Conservation (phyloP, 768 basidiomycete species). For the Mycena vitilis region DNA sequence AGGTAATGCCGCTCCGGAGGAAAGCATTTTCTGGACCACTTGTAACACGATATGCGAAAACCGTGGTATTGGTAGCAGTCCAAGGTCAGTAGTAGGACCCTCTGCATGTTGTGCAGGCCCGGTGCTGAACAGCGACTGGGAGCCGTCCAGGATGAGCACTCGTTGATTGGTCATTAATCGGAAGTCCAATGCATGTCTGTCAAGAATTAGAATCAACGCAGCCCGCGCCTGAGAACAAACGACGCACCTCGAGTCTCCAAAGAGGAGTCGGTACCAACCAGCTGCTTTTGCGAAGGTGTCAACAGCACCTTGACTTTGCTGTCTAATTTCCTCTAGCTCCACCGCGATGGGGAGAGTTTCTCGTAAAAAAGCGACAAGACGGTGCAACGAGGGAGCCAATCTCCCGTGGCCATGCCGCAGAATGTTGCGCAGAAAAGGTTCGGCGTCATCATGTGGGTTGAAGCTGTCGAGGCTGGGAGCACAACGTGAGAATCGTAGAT, state of each 20-base stretch:
- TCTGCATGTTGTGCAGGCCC: constrained; percentile 26
- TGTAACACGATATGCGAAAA: constrained; percentile 63
- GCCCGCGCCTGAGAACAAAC: constrained; percentile 8
- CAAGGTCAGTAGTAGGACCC: constrained; percentile 41
- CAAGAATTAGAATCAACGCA: constrained; percentile 8
- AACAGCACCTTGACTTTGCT: constrained; percentile 50
- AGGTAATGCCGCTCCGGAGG: constrained; percentile 43
- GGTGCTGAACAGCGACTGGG: constrained; percentile 64
- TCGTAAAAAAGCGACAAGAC: constrained; percentile 75
- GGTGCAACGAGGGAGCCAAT: constrained; percentile 72
- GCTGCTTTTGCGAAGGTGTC: constrained; percentile 84
- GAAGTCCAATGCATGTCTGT: constrained; percentile 83
- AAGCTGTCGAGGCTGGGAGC: constrained; percentile 47
- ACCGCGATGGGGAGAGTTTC: constrained; percentile 83
- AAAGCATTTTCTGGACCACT: constrained; percentile 57
- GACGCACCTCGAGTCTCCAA: constrained; percentile 72
- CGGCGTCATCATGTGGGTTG: constrained; percentile 86
- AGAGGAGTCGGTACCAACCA: constrained; percentile 85
- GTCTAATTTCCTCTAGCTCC: constrained; percentile 70
- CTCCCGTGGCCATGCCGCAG: constrained; percentile 74
- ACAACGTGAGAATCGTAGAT: constrained; percentile 76
- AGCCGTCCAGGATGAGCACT: constrained; percentile 80
- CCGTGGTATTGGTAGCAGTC: constrained; percentile 70
- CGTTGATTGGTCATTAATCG: constrained; percentile 76
- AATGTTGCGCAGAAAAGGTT: constrained; percentile 78